Base-by-base conservation (phyloP, 2,329 filamentous ascomycete genomes). In the Fusarium scirpi region DNA sequence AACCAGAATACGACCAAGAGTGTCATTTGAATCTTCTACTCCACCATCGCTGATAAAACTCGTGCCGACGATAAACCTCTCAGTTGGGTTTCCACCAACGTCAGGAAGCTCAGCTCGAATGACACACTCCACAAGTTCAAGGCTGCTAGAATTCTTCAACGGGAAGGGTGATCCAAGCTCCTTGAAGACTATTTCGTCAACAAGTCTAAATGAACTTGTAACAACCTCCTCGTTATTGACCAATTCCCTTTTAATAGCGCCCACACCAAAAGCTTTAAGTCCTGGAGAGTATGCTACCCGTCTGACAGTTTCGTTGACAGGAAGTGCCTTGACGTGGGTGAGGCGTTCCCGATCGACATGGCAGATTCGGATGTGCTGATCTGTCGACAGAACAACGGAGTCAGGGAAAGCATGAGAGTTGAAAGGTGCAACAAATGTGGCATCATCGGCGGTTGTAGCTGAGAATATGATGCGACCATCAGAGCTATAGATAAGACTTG, bases 61-160 rank as follows among this genome's bases (percentile, higher is more conserved):
- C 1, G 96, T 98, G 9, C 96, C 96, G 9, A 98, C 88, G n/a
- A 98, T 83, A 76, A 98, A 98, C 44, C 94, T 86, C 78, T 98
- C 94, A 0, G 86, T 87, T 8, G 80, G 77, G 29, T 85, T 82
- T 12, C 89, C 89, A 44, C 82, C 83, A 6, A 82, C 81, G 72
- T 84, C 90, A 4, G 87, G 85, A 15, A 98, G 85, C 71, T 93
- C 88, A 8, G 93, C 91, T 34, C 93, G 89, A 62, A 97, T 90
- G 10, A 97, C 90, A 67, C 91, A 90, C 79, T 98, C 96, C 6
- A 98, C 89, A 47, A 98, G 83, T 80, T 99, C 96, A 4, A 83
- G 73, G 3, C 81, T 79, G 3, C 80, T 78, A 1, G 81, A 81
- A 10, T 76, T 77, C 13, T 85, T 81, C 16, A 98, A 81, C 9